Conservation (phyloP, 768 basidiomycete genomes). For the Postia placenta region DNA sequence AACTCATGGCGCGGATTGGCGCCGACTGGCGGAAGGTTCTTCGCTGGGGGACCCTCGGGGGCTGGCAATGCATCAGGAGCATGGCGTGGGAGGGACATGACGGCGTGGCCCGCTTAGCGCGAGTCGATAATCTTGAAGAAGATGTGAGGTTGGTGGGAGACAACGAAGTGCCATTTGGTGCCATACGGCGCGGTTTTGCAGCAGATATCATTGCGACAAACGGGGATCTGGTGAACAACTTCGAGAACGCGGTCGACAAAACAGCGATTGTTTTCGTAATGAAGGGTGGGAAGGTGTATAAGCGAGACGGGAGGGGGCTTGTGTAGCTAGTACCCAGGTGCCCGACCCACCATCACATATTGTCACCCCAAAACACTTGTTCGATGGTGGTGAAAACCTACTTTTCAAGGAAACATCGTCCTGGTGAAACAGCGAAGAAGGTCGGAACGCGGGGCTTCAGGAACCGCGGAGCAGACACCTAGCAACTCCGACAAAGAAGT, state of each 20-base stretch:
- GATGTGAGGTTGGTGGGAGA: conserved; percentile 31
- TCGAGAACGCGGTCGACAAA: conserved; percentile 39
- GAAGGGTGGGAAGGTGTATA: conserved; percentile 48
- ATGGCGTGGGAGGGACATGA: conserved; percentile 37
- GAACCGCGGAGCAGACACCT: too few species aligned
- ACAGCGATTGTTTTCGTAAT: conserved; percentile 48
- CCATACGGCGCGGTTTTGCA: conserved; percentile 46
- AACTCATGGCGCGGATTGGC: conserved; percentile 52
- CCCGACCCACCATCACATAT: too few species aligned
- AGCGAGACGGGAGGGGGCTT: conserved; percentile 29
- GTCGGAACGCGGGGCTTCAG: too few species aligned
- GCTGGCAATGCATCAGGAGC: conserved; percentile 50
- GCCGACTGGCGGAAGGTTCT: conserved; percentile 47
- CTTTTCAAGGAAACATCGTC: too few species aligned
- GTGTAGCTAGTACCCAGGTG: too few species aligned
- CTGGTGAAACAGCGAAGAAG: too few species aligned
- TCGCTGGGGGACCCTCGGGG: conserved; percentile 53
- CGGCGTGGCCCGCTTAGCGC: conserved; percentile 21
- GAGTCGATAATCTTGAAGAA: conserved; percentile 22
- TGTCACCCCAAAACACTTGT: too few species aligned
- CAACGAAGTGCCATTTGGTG: conserved; percentile 52
- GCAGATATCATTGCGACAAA: conserved; percentile 40
- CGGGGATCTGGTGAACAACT: conserved; percentile 33
- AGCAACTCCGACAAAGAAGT: too few species aligned
- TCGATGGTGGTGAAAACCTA: too few species aligned